A percentile compares a stretch with the other conserved stretches of the same genome.
phyloP scores from a whole-genome alignment of 202 grass and related monocot genomes.

The Carex arenaria region DNA sequence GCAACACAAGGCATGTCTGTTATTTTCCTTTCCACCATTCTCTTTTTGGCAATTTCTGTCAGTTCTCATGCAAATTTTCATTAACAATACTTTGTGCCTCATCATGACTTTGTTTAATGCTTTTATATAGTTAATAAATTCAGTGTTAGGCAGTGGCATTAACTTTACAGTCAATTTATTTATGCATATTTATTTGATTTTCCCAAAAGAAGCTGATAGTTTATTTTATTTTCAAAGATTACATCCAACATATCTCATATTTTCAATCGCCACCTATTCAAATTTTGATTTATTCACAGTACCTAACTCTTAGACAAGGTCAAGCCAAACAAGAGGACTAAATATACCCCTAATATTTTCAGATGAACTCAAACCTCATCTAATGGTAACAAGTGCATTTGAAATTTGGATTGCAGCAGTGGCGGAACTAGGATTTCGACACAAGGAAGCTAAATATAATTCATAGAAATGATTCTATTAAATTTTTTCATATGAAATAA shows the following conservation, averaged over 20 bases:
- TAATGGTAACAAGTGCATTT: not conserved
- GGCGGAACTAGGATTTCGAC: not conserved
- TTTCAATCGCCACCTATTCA: not conserved
- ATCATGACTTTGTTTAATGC: not conserved
- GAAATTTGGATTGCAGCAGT: not conserved
- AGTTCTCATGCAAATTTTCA: not conserved
- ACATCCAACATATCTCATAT: not conserved
- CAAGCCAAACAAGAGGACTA: not conserved
- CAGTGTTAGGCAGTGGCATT: not conserved
- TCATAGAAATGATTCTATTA: not conserved
- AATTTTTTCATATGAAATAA: not conserved
- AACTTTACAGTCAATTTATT: not conserved
- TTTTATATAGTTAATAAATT: not conserved
- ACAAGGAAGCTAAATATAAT: not conserved
- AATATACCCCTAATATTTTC: not conserved
- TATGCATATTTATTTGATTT: not conserved
- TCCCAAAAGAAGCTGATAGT: not conserved
- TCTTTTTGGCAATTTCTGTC: not conserved
- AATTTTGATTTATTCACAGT: not conserved
- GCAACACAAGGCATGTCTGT: slow-evolving; percentile 69
- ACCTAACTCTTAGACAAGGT: slow-evolving; percentile 8
- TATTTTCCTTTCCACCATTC: not conserved
- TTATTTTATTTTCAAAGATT: not conserved
- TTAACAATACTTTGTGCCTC: not conserved
- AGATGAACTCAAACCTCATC: not conserved